Evolutionary conservation across 345 rosid genomes (phyloP), one percentile per base, ranked within the genome.

Genomic region (Melaleuca alternifolia): DNA sequence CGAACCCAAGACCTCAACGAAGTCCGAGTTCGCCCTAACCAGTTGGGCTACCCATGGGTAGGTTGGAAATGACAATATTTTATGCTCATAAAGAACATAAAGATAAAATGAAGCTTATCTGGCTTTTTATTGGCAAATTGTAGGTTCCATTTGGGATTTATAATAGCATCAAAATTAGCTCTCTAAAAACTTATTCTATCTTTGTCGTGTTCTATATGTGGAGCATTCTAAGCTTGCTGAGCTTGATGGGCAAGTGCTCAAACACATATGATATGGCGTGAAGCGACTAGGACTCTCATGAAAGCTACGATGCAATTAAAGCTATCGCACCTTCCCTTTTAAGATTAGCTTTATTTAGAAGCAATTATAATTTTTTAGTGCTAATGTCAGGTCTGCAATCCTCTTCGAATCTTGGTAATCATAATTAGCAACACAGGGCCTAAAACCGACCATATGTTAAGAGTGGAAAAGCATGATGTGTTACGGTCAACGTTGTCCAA

Each of bases 381-480:
- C 14, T 65, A 30, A 33, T 26, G 79, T 21, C 76, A 10, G 53
- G 52, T 41, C 51, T 85, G 84, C 83, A 84, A 89, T 88, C 86
- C 86, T 86, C 88, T 77, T 54, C n/a, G 87, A 85, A 84, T 86
- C 85, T 79, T 86, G 62, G 77, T 65, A 86, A 85, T 56, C 53
- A 75, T 71, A 76, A 37, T 26, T 33, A 33, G 37, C 54, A 26
- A 24, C 82, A 87, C 24, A 54, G 50, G 33, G 44, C 48, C 81
- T 18, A 41, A 71, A 37, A 37, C 81, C 48, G 26, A 71, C 81
- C 81, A 18, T 71, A 18, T 71, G 48, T 71, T 41, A 10, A 20
- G 81, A 71, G 81, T 71, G 81, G 81, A 71, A 71, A 71, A 71
- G 81, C 81, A 71, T 20, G 81, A 71, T 71, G 81, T 37, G 46